Evolutionary conservation across 805 yeast species (phyloP).

Genomic region (Dipodascopsis uninucleata): DNA sequence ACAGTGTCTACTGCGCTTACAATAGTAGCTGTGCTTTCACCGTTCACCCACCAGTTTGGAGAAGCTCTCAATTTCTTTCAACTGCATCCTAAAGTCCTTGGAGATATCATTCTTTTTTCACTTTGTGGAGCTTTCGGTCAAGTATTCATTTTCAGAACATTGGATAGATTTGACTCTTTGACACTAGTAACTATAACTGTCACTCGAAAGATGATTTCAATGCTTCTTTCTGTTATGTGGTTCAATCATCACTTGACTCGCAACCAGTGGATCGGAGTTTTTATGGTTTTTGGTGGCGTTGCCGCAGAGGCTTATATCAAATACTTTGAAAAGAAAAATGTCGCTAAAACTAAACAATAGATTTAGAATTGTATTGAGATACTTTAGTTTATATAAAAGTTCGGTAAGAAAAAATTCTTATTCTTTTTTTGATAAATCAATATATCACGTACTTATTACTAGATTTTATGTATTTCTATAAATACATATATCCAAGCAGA

Average conservation of each 20-base stretch:
- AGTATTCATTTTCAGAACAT: constrained; percentile 81
- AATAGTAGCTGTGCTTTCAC: constrained; percentile 38
- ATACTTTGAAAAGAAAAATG: constrained; percentile 18
- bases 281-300: constrained; percentile 79
- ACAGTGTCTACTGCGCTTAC: constrained; percentile 43
- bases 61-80: constrained; percentile 50
- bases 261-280: constrained; percentile 76
- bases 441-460: too few species aligned
- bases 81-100: constrained; percentile 51
- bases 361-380: too few species aligned
- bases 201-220: constrained; percentile 92
- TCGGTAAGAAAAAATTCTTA: too few species aligned
- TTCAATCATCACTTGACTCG: constrained; percentile 70
- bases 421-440: too few species aligned
- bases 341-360: too few species aligned
- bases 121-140: constrained; percentile 88
- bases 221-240: constrained; percentile 81
- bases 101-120: constrained; percentile 64
- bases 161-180: constrained; percentile 81
- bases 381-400: too few species aligned
- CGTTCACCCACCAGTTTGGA: constrained; percentile 48
- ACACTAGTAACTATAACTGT: constrained; percentile 89
- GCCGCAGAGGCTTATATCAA: constrained; percentile 62
- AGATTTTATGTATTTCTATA: too few species aligned
- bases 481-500: too few species aligned